Conservation (phyloP, 176 grass and related monocot genomes). For the Pontederia paniculata region DNA sequence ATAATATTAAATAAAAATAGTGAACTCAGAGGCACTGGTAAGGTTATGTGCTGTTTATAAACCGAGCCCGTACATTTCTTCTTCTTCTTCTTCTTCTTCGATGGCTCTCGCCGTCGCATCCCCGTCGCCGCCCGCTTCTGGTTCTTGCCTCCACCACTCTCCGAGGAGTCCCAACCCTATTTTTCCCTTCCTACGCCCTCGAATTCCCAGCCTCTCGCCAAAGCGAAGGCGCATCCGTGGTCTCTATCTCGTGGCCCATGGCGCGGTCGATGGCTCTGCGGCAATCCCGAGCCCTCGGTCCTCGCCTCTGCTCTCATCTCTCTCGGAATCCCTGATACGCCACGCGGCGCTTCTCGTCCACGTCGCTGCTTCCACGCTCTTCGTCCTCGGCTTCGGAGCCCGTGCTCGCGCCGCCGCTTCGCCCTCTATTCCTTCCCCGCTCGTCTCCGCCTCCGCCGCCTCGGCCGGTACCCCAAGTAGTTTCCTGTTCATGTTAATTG, state of each 20-base stretch:
- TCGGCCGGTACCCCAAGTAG: background rate
- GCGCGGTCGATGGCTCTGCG: background rate
- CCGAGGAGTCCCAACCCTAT: background rate
- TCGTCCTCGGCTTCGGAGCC: slow-evolving; percentile 26
- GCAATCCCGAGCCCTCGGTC: background rate
- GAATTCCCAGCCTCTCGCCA: background rate
- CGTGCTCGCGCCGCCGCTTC: slow-evolving; percentile 24
- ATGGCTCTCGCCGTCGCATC: background rate
- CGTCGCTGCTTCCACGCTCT: slow-evolving; percentile 29
- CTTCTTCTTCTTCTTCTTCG: background rate
- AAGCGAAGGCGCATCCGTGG: background rate
- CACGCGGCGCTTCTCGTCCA: slow-evolving; percentile 33
- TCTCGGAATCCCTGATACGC: slow-evolving; percentile 19
- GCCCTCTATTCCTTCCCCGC: background rate
- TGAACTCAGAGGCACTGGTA: no score
- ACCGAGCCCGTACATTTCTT: background rate
- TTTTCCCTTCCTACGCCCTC: slow-evolving; percentile 9
- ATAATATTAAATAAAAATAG: no score
- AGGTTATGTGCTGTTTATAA: no score
- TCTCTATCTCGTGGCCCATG: background rate
- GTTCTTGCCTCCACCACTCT: background rate
- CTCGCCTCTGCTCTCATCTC: background rate
- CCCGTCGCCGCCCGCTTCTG: slow-evolving; percentile 1
- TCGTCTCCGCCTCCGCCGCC: background rate
- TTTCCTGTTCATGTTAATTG: background rate